These are phyloP conservation scores for Chlamydomonas sphaeroides DNA, from an alignment of 139 green algal genomes.

Conservation along the genomic window DNA sequence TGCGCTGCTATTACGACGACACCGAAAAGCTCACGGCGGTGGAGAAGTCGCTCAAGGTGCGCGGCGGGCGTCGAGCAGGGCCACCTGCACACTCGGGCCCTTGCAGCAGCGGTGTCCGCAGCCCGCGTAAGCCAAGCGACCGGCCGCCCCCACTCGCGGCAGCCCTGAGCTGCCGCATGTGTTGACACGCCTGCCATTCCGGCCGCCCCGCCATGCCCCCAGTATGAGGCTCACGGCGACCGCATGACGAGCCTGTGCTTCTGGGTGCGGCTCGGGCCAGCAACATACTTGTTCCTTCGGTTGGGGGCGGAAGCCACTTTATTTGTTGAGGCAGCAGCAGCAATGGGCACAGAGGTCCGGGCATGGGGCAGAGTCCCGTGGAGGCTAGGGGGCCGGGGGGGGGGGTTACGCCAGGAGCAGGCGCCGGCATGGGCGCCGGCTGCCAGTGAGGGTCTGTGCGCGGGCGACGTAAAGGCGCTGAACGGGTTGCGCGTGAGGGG, in stretches of 20 bases:
- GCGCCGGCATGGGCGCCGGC: not conserved
- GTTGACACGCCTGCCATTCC: not conserved
- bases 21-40: not conserved
- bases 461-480: not conserved
- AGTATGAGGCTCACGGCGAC: conserved; percentile 13
- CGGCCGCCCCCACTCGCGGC: too few species aligned
- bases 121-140: too few species aligned
- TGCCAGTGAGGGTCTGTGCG: not conserved
- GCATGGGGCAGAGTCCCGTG: not conserved
- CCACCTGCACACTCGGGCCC: too few species aligned
- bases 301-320: too few species aligned
- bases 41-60: not conserved
- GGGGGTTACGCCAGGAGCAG: not conserved
- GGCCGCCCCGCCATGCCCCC: not conserved
- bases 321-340: not conserved
- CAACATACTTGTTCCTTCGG: conserved; percentile 6
- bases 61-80: not conserved
- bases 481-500: too few species aligned
- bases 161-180: too few species aligned
- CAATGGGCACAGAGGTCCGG: not conserved
- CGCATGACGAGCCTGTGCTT: conserved; percentile 31
- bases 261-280: conserved; percentile 2
- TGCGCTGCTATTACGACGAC: conserved; percentile 35
- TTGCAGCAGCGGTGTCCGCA: too few species aligned
- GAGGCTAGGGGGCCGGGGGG: not conserved